A percentile compares a stretch with the other conserved stretches of the same genome.
phyloP scores from a whole-genome alignment of 179 eudicot species.

The Beta corolliflora region DNA sequence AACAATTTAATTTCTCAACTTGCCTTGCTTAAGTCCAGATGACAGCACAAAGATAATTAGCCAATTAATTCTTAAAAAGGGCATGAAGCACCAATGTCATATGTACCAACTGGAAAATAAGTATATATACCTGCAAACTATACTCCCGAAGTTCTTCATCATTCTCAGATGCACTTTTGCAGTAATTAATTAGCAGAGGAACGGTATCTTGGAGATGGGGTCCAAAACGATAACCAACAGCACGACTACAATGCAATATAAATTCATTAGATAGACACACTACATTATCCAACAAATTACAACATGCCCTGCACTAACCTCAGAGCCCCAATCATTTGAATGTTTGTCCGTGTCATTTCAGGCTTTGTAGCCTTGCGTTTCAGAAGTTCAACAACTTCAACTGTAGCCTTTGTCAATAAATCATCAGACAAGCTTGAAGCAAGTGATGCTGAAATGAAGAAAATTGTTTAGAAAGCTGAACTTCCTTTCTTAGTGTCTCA shows the following conservation, averaged over 20 bases:
- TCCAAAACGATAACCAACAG: slow-evolving; percentile 99
- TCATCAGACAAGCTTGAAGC: slow-evolving; percentile 98
- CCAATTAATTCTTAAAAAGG: background rate
- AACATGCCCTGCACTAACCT: slow-evolving; percentile 47
- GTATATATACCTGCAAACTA: slow-evolving; percentile 76
- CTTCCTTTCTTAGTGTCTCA: background rate
- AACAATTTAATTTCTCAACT: too few relatives aligned
- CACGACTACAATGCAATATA: slow-evolving; percentile 57
- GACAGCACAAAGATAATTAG: background rate
- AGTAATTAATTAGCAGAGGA: slow-evolving; percentile 74
- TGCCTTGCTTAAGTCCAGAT: background rate
- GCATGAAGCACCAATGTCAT: background rate
- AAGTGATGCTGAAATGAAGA: slow-evolving; percentile 71
- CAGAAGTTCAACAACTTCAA: slow-evolving; percentile 80
- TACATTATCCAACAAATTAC: background rate
- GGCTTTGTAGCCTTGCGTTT: slow-evolving; percentile 68
- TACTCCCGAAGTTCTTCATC: slow-evolving; percentile 98
- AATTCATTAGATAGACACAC: slow-evolving; percentile 2
- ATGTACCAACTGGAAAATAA: background rate
- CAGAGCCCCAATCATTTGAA: slow-evolving; percentile 98
- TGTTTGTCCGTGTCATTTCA: slow-evolving; percentile 85
- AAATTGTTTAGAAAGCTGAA: slow-evolving; percentile 4
- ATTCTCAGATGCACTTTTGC: slow-evolving; percentile 90
- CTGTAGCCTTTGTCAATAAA: slow-evolving; percentile 85
- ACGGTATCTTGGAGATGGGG: slow-evolving; percentile 91